These are phyloP conservation scores for Vaccinium vitisidaea DNA, from an alignment of 148 eudicot genomes.

Conservation along the genomic window DNA sequence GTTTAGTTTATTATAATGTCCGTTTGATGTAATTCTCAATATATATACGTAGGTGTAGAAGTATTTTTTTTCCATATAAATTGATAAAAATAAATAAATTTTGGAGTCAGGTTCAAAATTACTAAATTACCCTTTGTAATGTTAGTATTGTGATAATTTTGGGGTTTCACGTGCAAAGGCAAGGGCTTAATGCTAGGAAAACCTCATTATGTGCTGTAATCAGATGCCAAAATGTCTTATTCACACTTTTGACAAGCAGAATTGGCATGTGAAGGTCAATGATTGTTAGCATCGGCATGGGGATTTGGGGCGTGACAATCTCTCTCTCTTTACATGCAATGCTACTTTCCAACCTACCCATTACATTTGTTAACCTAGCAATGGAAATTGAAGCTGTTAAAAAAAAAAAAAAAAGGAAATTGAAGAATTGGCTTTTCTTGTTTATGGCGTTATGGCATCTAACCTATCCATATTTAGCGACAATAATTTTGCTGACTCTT, in stretches of 20 bases:
- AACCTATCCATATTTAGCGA: neutral
- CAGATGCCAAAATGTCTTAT: neutral
- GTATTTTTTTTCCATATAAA: no score
- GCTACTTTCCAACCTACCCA: neutral
- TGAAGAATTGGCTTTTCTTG: neutral
- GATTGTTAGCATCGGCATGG: conserved; percentile 21
- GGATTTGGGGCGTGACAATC: conserved; percentile 4
- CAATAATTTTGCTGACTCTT: no score
- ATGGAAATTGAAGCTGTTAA: neutral
- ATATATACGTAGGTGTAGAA: no score
- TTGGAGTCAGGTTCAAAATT: no score
- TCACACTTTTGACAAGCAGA: conserved; percentile 4
- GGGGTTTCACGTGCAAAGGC: conserved; percentile 11
- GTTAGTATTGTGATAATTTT: no score
- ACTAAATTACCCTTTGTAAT: no score
- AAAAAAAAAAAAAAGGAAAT: no score
- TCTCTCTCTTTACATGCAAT: neutral
- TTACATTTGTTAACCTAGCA: no score
- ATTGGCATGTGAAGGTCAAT: neutral
- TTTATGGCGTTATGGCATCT: neutral
- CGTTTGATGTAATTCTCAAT: no score
- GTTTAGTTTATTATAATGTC: no score
- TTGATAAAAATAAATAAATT: no score
- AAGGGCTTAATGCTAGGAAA: conserved; percentile 1
- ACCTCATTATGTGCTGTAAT: neutral